phyloP scores from a whole-genome alignment of 2,329 filamentous ascomycete species.

The Fusarium protoensiforme region DNA sequence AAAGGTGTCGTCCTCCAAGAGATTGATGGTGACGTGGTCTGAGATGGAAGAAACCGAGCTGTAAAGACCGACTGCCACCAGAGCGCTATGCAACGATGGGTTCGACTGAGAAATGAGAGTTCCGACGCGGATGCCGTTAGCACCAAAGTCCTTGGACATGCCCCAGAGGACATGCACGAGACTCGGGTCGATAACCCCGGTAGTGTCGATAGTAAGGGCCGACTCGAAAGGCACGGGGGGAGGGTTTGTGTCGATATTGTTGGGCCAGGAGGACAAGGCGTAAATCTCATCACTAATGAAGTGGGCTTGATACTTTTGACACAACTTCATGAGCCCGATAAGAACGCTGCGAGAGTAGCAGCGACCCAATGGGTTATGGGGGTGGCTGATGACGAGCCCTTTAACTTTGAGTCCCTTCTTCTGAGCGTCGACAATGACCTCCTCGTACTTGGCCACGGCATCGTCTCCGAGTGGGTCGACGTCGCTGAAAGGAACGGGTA shows the following conservation, averaged over 20 bases:
- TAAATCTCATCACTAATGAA: slow-evolving; percentile 64
- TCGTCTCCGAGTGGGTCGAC: slow-evolving; percentile 55
- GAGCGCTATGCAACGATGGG: slow-evolving; percentile 48
- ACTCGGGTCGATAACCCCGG: slow-evolving; percentile 57
- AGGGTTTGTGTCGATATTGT: slow-evolving; percentile 44
- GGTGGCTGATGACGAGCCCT: slow-evolving; percentile 62
- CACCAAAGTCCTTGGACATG: slow-evolving; percentile 64
- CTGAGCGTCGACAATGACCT: slow-evolving; percentile 52
- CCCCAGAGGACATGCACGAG: slow-evolving; percentile 64
- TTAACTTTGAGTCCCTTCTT: slow-evolving; percentile 53
- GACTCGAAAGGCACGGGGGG: slow-evolving; percentile 56
- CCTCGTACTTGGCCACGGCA: slow-evolving; percentile 58
- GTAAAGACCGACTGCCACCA: slow-evolving; percentile 53
- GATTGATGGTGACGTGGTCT: slow-evolving; percentile 52
- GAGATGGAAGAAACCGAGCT: slow-evolving; percentile 57
- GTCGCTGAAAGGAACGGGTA: slow-evolving; percentile 56
- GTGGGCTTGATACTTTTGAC: slow-evolving; percentile 60
- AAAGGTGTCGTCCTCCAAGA: slow-evolving; percentile 58
- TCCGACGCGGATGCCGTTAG: slow-evolving; percentile 65
- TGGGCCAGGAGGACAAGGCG: slow-evolving; percentile 63
- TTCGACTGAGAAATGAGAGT: slow-evolving; percentile 61
- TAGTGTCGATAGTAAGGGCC: slow-evolving; percentile 55
- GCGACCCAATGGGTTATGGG: slow-evolving; percentile 63
- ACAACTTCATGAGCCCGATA: slow-evolving; percentile 57
- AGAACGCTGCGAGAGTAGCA: slow-evolving; percentile 57